Percentiles rank a stretch among this genome's conserved stretches.
phyloP scores from a whole-genome alignment of 1,139 yeast species.

The Meyerozyma sp. region DNA sequence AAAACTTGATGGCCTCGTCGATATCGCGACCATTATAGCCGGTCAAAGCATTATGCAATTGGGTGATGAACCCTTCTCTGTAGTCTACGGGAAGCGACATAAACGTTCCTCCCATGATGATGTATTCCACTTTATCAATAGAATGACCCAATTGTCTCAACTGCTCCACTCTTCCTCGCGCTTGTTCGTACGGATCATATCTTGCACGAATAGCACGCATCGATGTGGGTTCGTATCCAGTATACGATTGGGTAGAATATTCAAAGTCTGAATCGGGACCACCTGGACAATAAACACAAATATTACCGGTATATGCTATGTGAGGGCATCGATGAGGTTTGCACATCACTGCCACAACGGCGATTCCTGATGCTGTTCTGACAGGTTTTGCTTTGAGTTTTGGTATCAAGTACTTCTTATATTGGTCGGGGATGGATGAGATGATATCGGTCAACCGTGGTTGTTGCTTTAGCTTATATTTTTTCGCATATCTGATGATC shows the following conservation, averaged over 20 bases:
- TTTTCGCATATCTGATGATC: slow-evolving; percentile 79
- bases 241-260: slow-evolving; percentile 94
- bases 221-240: slow-evolving; percentile 98
- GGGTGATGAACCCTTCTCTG: slow-evolving; percentile 83
- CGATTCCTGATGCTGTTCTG: slow-evolving; percentile 96
- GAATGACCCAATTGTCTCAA: slow-evolving; percentile 92
- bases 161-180: slow-evolving; percentile 96
- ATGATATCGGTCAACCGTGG: slow-evolving; percentile 95
- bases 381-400: slow-evolving; percentile 97
- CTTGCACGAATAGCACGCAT: slow-evolving; percentile 98
- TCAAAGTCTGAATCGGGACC: slow-evolving; percentile 99
- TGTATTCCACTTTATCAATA: slow-evolving; percentile 94
- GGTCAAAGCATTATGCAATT: slow-evolving; percentile 88
- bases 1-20: slow-evolving; percentile 84
- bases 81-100: slow-evolving; percentile 91
- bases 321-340: slow-evolving; percentile 99
- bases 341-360: slow-evolving; percentile 99
- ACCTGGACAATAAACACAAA: slow-evolving; percentile 98
- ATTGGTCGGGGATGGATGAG: slow-evolving; percentile 92
- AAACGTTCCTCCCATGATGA: slow-evolving; percentile 98
- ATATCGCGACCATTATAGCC: slow-evolving; percentile 86
- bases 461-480: slow-evolving; percentile 85
- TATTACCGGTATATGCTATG: slow-evolving; percentile 97
- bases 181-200: slow-evolving; percentile 97
- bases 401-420: slow-evolving; percentile 85